Evolutionary conservation across 2,329 filamentous ascomycete genomes (phyloP), one percentile per base, ranked within the genome.

Genomic region (Lasiodiplodia sp.): DNA sequence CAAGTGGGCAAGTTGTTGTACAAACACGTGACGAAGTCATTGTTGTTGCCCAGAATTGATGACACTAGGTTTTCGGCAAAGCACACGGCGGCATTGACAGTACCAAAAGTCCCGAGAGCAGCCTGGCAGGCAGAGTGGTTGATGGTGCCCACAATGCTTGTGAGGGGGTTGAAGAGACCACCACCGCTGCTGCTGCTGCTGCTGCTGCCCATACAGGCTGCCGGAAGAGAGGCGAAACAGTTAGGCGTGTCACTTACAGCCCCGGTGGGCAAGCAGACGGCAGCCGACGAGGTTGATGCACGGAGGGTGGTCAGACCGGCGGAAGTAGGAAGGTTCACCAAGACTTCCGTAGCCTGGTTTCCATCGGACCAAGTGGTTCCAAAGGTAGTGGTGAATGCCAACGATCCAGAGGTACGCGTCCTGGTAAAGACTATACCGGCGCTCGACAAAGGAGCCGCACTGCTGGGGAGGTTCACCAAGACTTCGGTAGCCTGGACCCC

Each of bases 1-100:
- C 58, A 63, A 3, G 44, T 63, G 5, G 58, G 58, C 14, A 63
- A 34, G 40, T 34, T 28, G 16, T 63, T 63, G 12, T 44, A 12
- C 21, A 60, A 18, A 37, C 56, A 60, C 1, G 37, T 28, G 18
- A 47, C 2, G 23, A 60, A 60, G 21, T 60, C 37, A 2, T 14
- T 16, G 18, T 31, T 34, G 34, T 28, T 44, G 21, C 21, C 40
- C 21, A 28, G 21, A 16, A 23, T 3, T 6, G 31, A 58, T 2
- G 28, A 55, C 14, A 23, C 1, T 11, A 34, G 2, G 3, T 47
- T 28, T 2, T 23, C 6, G 21, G 18, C 37, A n/a, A 60, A 60
- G 38, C 56, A 60, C 3, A 6, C 4, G 12, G 37, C 56, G 28
- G 37, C 56, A 1, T 44, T 11, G 3, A 44, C 56, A 0, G 23